These are phyloP conservation scores for Anaeramoeba flamelloides DNA, from an alignment of 78 protist species.

Conservation along the genomic window DNA sequence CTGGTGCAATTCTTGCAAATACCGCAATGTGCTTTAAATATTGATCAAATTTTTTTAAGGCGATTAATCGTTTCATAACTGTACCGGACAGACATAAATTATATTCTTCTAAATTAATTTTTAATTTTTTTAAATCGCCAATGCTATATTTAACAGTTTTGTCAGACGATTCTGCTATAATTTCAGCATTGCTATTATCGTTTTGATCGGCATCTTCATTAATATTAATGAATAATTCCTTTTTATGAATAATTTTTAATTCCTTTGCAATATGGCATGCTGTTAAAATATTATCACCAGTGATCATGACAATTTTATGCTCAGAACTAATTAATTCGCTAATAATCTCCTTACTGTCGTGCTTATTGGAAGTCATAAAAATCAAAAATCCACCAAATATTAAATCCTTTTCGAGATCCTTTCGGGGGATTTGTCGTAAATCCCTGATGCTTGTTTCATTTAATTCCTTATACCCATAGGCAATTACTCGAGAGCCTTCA, in stretches of 20 bases:
- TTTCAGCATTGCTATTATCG: neutral
- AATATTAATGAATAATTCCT: constrained; percentile 5
- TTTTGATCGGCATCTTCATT: neutral
- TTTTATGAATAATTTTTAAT: constrained; percentile 22
- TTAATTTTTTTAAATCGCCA: neutral
- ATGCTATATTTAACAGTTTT: neutral
- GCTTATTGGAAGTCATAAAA: constrained; percentile 9
- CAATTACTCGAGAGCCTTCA: constrained; percentile 46
- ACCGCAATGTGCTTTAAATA: neutral
- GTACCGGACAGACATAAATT: constrained; percentile 20
- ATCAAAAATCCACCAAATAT: constrained; percentile 76
- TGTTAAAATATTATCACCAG: constrained; percentile 88
- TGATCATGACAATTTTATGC: constrained; percentile 79
- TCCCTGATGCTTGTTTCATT: neutral
- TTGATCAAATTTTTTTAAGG: neutral
- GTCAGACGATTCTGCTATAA: neutral
- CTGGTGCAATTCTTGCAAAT: neutral
- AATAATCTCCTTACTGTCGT: neutral
- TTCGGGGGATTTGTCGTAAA: constrained; percentile 27
- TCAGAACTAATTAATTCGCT: constrained; percentile 25
- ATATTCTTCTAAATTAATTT: neutral
- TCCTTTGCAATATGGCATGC: constrained; percentile 78
- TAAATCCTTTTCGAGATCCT: constrained; percentile 44
- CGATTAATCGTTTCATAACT: neutral
- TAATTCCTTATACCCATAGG: constrained; percentile 42